These are phyloP conservation scores for Jatropha curcas DNA, from an alignment of 345 rosid species.

Conservation along the genomic window DNA sequence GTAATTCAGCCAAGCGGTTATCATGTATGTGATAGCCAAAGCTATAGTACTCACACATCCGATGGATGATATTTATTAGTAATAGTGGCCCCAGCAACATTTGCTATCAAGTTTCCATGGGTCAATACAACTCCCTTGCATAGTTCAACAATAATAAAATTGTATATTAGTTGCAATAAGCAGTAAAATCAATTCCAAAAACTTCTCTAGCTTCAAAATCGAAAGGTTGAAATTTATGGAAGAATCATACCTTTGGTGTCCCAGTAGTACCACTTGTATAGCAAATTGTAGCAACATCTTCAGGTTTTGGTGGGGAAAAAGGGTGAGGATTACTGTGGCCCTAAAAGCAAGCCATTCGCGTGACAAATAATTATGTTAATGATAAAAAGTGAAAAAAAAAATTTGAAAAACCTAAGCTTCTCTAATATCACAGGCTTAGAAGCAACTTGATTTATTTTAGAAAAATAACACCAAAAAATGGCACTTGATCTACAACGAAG, in stretches of 20 bases:
- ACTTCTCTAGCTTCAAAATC: constrained; percentile 4
- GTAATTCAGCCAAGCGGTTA: constrained; percentile 19
- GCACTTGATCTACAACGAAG: not conserved
- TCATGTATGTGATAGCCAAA: constrained; percentile 14
- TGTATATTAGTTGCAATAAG: constrained; percentile 25
- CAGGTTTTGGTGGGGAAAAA: constrained; percentile 72
- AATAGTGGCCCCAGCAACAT: constrained; percentile 65
- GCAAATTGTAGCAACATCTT: constrained; percentile 89
- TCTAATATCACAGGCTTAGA: not conserved
- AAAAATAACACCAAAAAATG: not conserved
- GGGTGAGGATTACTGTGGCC: constrained; percentile 72
- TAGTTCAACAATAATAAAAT: constrained; percentile 21
- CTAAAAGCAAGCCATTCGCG: constrained; percentile 46
- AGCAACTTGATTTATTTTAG: not conserved
- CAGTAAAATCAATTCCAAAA: constrained; percentile 8
- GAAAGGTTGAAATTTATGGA: constrained; percentile 18
- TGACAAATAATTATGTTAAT: not conserved
- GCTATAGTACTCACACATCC: constrained; percentile 66
- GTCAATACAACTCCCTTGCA: constrained; percentile 81
- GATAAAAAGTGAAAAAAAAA: not conserved
- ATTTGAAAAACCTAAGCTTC: no score
- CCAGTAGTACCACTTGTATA: constrained; percentile 99
- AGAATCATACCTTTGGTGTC: constrained; percentile 75
- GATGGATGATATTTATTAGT: constrained; percentile 62
- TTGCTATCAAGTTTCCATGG: constrained; percentile 85